Evolutionary conservation across 2,329 filamentous ascomycete genomes (phyloP), one percentile per base, ranked within the genome.

Genomic region (Drechslerella dactyloides): DNA sequence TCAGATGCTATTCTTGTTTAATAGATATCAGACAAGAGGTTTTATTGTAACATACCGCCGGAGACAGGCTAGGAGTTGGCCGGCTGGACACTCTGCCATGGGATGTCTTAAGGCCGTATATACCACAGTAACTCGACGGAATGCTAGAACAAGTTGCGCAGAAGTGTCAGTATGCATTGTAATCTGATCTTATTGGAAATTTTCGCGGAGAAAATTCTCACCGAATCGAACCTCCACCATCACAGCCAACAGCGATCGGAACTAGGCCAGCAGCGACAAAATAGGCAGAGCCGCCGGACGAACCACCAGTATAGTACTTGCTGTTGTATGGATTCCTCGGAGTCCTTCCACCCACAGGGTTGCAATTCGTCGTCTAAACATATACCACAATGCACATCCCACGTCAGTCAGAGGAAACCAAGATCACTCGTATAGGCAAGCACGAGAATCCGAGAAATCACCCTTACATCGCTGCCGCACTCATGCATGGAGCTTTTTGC

Each of bases 401-500:
- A 27, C 37, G n/a, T 10, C 7, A n/a, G n/a, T n/a, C n/a, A n/a
- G n/a, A n/a, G n/a, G n/a, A n/a, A n/a, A n/a, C n/a, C n/a, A n/a
- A n/a, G n/a, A n/a, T n/a, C n/a, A n/a, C n/a, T n/a, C n/a, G n/a
- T n/a, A n/a, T n/a, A n/a, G 4, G 8, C 7, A 19, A 15, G 51
- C 8, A 46, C 10, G 17, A 46, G n/a, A 58, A 11, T 55, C 30
- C 3, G 11, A 55, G 30, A 30, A 44, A 10, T 30, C n/a, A 58
- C 10, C 35, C 58, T 53, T 54, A 68, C 63, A 54, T 76, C 89
- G 72, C 89, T 83, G 1, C 89, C 90, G 58, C 90, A 83, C 78
- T 93, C 90, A 77, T 91, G 89, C 89, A 93, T 91, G 8, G 84
- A 88, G 0, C 86, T 83, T 80, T 90, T 91, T 13, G 89, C 90